These are phyloP conservation scores for Lepidium sativum DNA, from an alignment of 345 rosid genomes.

Conservation along the genomic window DNA sequence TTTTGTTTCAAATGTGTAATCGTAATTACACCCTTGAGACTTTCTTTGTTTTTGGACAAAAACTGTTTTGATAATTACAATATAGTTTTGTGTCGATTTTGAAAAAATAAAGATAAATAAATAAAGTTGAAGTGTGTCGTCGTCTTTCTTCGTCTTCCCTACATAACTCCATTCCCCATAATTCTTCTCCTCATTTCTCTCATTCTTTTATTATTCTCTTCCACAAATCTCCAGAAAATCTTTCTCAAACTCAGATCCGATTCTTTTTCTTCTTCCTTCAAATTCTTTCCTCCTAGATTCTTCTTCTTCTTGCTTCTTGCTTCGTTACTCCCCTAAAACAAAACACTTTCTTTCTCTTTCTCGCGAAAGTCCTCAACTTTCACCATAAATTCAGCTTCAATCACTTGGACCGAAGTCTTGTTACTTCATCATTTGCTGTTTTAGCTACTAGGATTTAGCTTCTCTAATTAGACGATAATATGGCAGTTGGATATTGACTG, in stretches of 20 bases:
- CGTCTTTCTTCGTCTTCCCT: neutral
- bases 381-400: constrained; percentile 17
- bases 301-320: constrained; percentile 16
- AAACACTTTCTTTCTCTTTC: neutral
- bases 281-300: neutral
- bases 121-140: neutral
- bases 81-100: too few species aligned
- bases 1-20: too few species aligned
- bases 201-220: neutral
- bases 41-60: too few species aligned
- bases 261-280: neutral
- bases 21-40: too few species aligned
- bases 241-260: constrained; percentile 32
- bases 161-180: neutral
- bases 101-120: too few species aligned
- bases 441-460: constrained; percentile 10
- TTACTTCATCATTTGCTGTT: neutral
- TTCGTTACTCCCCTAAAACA: constrained; percentile 2
- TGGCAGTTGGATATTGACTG: constrained; percentile 3
- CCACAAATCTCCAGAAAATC: constrained; percentile 14
- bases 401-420: constrained; percentile 8
- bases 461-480: neutral
- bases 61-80: too few species aligned
- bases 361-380: neutral
- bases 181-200: neutral